These are phyloP conservation scores for Cornus kousa DNA, from an alignment of 148 eudicot species.

Conservation along the genomic window DNA sequence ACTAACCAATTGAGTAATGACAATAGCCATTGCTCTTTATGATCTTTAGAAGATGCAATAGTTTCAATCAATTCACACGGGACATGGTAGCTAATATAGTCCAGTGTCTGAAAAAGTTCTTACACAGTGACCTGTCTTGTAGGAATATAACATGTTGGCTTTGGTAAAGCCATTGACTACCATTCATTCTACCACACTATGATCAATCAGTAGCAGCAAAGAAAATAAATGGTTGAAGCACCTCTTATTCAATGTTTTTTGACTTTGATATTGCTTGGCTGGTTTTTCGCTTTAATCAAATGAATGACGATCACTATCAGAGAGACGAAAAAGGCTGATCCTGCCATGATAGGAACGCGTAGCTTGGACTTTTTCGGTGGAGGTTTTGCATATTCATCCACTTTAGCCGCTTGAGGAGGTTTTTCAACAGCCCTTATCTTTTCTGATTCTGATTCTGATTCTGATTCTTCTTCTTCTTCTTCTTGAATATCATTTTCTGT, in stretches of 20 bases:
- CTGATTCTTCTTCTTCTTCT: background rate
- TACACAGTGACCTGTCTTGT: background rate
- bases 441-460: too few species aligned
- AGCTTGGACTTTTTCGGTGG: conserved; percentile 22
- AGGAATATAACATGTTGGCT: background rate
- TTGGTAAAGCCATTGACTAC: background rate
- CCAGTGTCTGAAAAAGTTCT: background rate
- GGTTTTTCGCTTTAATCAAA: conserved; percentile 30
- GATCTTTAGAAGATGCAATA: background rate
- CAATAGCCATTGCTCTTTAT: too few species aligned
- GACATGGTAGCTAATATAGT: background rate
- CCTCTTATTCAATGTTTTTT: background rate
- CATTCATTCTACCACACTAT: background rate
- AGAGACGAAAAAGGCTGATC: conserved; percentile 54
- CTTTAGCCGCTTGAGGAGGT: background rate
- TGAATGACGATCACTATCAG: conserved; percentile 44
- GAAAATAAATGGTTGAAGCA: background rate
- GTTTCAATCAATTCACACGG: background rate
- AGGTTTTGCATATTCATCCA: background rate
- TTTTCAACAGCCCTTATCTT: background rate
- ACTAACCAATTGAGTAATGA: too few species aligned
- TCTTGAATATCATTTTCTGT: background rate
- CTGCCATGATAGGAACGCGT: conserved; percentile 46
- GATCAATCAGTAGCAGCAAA: background rate
- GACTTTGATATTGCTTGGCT: conserved; percentile 11